Base-by-base conservation (phyloP, 2,329 filamentous ascomycete genomes). In the Monilinia aucupariae region DNA sequence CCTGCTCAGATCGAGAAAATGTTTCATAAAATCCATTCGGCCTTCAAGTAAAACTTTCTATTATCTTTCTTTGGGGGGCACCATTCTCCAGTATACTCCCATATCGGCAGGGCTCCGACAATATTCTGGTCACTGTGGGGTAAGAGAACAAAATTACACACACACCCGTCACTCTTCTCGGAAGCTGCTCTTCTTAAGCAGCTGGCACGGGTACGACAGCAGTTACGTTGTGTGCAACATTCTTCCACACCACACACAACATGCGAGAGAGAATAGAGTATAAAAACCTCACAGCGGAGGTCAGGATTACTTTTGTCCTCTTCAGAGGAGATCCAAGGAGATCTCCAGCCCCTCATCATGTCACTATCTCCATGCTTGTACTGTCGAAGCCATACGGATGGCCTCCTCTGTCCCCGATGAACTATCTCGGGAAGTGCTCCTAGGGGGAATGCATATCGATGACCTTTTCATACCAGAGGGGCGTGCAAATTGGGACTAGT, bases 401-500 rank as follows among this genome's bases (percentile, higher is more conserved):
- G 49, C 15, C 7, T 5, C n/a, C 7, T 10, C 27, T 22, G 12
- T 4, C 22, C 22, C 22, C 3, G 17, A 32, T 3, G 22, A 60
- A 9, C 2, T 60, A 6, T 62, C 68, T 27, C 65, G 66, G 13
- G 64, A 68, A 52, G 64, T 70, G 3, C 39, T 71, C 9, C 43
- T 66, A 7, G 65, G 66, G 2, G 69, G 68, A 1, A 55, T 69
- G 5, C 64, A 62, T 15, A 64, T 70, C 45, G 72, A 74, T 48
- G 74, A 69, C 9, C 39, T 68, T 10, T 63, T 66, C 20, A 61
- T 76, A 52, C 74, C 78, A 1, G 73, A 71, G 17, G 78, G 78
- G n/a, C 6, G 75, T 74, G 12, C 74, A 78, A 56, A 76, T 77
- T 41, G 78, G 78, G 2, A 78, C 76, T 9, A 75, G 77, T 2